Percentiles rank a stretch among this genome's conserved stretches.
Evolutionary conservation across 805 yeast genomes (phyloP).

Genomic region (Metschnikowia lunata): DNA sequence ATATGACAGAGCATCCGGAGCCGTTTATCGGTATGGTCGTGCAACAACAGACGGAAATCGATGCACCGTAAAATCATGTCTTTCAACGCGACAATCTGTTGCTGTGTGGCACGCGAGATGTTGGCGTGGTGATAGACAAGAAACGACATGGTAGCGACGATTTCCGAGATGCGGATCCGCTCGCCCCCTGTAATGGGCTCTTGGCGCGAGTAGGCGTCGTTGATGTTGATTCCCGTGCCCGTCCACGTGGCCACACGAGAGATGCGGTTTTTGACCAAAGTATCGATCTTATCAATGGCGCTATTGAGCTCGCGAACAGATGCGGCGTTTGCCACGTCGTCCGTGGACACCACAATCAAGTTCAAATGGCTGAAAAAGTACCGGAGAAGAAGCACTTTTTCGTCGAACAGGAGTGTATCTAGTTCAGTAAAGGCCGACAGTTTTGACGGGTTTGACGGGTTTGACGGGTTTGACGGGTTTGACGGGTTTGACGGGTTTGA

Average conservation of each 20-base stretch:
- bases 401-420: slow-evolving; percentile 24
- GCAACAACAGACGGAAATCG: slow-evolving; percentile 28
- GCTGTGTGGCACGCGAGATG: slow-evolving; percentile 21
- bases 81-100: slow-evolving; percentile 22
- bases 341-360: slow-evolving; percentile 22
- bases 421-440: slow-evolving; percentile 11
- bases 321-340: slow-evolving; percentile 7
- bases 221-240: slow-evolving; percentile 25
- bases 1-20: slow-evolving; percentile 33
- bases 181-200: slow-evolving; percentile 2
- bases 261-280: slow-evolving; percentile 28
- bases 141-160: slow-evolving; percentile 36
- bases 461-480: too few species aligned
- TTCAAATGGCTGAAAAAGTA: slow-evolving; percentile 38
- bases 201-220: slow-evolving; percentile 16
- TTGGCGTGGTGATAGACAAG: slow-evolving; percentile 24
- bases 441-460: too few species aligned
- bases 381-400: slow-evolving; percentile 28
- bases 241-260: slow-evolving; percentile 43
- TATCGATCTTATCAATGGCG: slow-evolving; percentile 21
- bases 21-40: slow-evolving; percentile 21
- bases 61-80: slow-evolving; percentile 25
- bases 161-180: slow-evolving; percentile 17
- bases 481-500: too few species aligned
- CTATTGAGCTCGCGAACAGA: slow-evolving; percentile 16